Evolutionary conservation across 1,284 basidiomycete species (phyloP).

Genomic region (Moniliophthora roreri): DNA sequence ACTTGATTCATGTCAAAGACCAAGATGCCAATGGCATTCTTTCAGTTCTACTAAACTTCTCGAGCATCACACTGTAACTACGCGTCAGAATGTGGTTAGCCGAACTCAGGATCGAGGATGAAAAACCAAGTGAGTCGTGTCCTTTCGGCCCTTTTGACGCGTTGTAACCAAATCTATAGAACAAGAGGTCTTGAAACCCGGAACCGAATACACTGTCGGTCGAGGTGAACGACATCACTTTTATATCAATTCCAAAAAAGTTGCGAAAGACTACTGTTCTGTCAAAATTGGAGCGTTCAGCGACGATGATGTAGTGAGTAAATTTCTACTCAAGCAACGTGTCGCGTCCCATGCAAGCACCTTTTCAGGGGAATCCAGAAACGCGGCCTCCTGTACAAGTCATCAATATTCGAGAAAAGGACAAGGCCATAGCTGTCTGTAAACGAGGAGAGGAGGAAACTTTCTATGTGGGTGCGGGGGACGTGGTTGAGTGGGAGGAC

Average conservation of each 20-base stretch:
- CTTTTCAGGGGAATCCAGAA: not conserved
- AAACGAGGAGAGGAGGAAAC: no score
- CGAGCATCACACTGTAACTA: no score
- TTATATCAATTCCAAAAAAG: conserved; percentile 1
- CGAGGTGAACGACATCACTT: not conserved
- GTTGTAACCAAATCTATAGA: not conserved
- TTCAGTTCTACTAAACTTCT: no score
- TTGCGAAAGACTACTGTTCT: not conserved
- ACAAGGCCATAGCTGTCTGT: no score
- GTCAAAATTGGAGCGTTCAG: not conserved
- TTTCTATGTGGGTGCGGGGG: no score
- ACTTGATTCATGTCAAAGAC: no score
- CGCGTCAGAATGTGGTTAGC: no score
- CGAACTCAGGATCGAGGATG: no score
- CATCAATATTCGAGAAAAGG: no score
- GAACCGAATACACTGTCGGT: not conserved
- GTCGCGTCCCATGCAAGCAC: not conserved
- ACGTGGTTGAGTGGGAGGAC: no score
- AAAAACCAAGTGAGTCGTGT: no score
- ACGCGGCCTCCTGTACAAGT: not conserved
- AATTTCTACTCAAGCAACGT: not conserved
- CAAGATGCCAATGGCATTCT: no score
- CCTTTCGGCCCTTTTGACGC: not conserved
- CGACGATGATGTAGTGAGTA: not conserved
- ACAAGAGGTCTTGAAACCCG: not conserved